Evolutionary conservation across 2,329 filamentous ascomycete genomes (phyloP).

Genomic region (Lachnellula cervina): DNA sequence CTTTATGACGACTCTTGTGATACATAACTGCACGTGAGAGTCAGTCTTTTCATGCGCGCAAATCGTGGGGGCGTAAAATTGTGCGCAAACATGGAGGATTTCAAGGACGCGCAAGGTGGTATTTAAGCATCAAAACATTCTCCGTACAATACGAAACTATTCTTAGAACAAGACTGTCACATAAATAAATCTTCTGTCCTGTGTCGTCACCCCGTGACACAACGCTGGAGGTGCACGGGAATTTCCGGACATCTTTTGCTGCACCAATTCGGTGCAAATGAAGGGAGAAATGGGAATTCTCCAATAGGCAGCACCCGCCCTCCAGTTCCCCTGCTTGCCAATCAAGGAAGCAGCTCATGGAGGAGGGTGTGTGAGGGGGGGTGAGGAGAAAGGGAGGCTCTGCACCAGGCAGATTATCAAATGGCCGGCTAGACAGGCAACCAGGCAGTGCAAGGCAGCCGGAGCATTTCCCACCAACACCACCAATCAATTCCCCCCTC

Average conservation of each 20-base stretch:
- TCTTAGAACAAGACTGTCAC: not conserved
- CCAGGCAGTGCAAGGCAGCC: conserved; percentile 13
- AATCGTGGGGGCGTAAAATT: not conserved
- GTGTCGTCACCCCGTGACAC: not conserved
- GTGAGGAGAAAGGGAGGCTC: conserved; percentile 8
- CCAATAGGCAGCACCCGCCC: conserved; percentile 1
- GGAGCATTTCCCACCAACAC: not conserved
- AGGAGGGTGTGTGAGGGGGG: not conserved
- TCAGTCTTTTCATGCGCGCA: not conserved
- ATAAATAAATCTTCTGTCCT: not conserved
- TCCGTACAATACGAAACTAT: not conserved
- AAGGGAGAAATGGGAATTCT: not conserved
- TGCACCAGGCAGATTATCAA: conserved; percentile 9
- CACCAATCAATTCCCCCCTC: not conserved
- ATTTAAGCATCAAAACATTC: not conserved
- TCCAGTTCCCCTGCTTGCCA: not conserved
- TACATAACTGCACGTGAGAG: conserved; percentile 4
- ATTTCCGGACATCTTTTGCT: not conserved
- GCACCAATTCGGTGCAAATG: too few relatives aligned
- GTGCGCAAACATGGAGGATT: not conserved
- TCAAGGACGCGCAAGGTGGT: not conserved
- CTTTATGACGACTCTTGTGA: not conserved
- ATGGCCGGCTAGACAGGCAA: conserved; percentile 10
- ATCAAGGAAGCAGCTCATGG: not conserved
- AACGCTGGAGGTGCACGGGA: not conserved